phyloP scores from a whole-genome alignment of 2,329 filamentous ascomycete genomes.

The Diaporthe sp. region DNA sequence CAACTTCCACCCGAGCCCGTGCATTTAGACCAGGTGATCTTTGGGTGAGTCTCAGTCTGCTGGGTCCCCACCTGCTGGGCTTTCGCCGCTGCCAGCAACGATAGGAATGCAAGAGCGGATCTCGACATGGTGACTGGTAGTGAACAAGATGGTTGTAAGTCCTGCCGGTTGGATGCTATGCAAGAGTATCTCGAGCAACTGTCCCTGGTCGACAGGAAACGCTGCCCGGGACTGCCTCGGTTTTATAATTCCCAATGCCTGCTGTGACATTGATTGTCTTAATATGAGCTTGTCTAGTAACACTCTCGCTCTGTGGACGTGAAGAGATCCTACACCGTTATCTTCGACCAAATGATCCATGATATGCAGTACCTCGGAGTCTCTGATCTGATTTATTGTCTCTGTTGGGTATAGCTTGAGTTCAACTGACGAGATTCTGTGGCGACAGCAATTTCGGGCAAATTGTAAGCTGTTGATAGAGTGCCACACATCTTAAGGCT shows the following conservation, averaged over 20 bases:
- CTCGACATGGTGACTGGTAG: conserved; percentile 9
- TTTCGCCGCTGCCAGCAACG: conserved; percentile 52
- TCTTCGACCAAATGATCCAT: not conserved
- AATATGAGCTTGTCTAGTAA: not conserved
- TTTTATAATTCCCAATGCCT: not conserved
- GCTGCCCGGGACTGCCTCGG: not conserved
- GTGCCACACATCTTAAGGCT: not conserved
- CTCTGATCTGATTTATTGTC: not conserved
- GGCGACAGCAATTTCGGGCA: conserved; percentile 14
- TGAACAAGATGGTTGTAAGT: not conserved
- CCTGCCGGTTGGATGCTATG: not conserved
- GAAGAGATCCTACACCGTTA: not conserved
- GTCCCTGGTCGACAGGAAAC: not conserved
- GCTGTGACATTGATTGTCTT: not conserved
- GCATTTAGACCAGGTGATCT: conserved; percentile 60
- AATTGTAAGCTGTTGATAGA: not conserved
- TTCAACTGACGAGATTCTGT: not conserved
- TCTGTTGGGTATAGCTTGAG: conserved; percentile 1
- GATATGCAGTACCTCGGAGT: conserved; percentile 5
- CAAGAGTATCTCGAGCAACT: not conserved
- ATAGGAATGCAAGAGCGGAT: conserved; percentile 17
- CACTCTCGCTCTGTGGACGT: not conserved
- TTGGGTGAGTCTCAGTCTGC: conserved; percentile 57
- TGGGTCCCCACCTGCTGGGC: conserved; percentile 57
- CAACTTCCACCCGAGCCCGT: conserved; percentile 56